Conservation (phyloP, 306 rosid genomes). For the Astragalus glycyphyllos region DNA sequence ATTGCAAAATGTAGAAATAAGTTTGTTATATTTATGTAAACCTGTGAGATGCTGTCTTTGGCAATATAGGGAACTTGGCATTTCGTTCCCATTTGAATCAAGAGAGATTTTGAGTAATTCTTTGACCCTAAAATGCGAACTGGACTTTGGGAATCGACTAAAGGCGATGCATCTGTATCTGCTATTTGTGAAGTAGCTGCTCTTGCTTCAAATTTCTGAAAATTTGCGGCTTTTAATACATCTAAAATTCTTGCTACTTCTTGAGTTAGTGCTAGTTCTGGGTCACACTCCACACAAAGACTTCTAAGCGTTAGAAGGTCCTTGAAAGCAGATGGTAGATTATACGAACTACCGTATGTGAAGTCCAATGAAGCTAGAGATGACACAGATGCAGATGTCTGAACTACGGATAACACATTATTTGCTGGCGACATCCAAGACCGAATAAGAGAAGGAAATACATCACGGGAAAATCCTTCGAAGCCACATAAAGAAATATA, state of each 20-base stretch:
- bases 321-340: neutral
- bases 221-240: neutral
- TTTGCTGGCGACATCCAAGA: neutral
- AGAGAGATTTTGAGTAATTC: neutral
- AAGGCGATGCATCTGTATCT: neutral
- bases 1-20: too few relatives aligned
- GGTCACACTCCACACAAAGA: neutral
- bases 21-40: neutral
- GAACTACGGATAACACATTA: neutral
- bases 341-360: too few relatives aligned
- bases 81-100: neutral
- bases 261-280: neutral
- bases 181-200: neutral
- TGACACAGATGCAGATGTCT: neutral
- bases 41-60: neutral
- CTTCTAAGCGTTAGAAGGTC: neutral
- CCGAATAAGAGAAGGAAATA: neutral
- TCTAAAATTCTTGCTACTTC: slow-evolving; percentile 8
- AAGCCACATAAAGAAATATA: slow-evolving; percentile 10
- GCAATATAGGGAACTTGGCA: neutral
- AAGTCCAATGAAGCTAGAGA: neutral
- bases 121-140: neutral
- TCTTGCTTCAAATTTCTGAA: neutral
- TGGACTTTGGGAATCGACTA: neutral
- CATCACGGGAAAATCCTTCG: slow-evolving; percentile 9